A percentile compares a stretch with the other conserved stretches of the same genome.
Conservation (phyloP, 371 early-diverging fungal species). For the Basidiobolus meristosporus region DNA sequence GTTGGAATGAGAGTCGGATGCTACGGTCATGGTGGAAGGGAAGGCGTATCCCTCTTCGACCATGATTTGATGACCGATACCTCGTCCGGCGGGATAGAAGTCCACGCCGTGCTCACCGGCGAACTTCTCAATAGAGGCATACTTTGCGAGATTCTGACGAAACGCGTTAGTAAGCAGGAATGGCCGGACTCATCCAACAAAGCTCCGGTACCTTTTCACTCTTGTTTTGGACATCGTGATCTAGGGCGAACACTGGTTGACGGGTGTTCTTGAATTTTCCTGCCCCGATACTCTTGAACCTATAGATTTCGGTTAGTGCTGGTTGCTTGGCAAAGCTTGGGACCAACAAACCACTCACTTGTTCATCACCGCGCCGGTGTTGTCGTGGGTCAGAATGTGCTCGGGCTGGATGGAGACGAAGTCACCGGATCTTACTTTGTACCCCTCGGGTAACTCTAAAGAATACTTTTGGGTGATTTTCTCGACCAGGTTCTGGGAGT, state of each 20-base stretch:
- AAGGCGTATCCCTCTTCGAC: conserved; percentile 92
- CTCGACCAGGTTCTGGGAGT: conserved; percentile 79
- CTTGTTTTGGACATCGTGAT: conserved; percentile 94
- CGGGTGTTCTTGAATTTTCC: conserved; percentile 46
- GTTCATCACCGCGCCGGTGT: conserved; percentile 82
- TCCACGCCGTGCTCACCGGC: conserved; percentile 65
- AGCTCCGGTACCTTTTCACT: conserved; percentile 30
- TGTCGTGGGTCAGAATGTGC: conserved; percentile 89
- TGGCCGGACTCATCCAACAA: neutral
- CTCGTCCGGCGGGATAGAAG: conserved; percentile 89
- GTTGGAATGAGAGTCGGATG: conserved; percentile 94
- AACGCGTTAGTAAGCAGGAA: neutral
- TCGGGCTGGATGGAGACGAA: conserved; percentile 82
- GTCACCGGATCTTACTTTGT: conserved; percentile 66
- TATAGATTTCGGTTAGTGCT: conserved; percentile 8
- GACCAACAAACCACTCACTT: conserved; percentile 27
- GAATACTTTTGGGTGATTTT: conserved; percentile 83
- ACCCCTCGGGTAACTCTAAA: conserved; percentile 38
- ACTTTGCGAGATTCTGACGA: conserved; percentile 62
- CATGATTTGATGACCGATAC: conserved; percentile 93
- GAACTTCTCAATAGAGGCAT: conserved; percentile 62
- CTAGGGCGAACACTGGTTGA: conserved; percentile 88
- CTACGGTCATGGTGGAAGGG: conserved; percentile 81
- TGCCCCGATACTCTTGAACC: conserved; percentile 80
- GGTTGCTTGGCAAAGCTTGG: too few species aligned